These are phyloP conservation scores for Penicillium palitans DNA, from an alignment of 2,329 filamentous ascomycete species.

Conservation along the genomic window DNA sequence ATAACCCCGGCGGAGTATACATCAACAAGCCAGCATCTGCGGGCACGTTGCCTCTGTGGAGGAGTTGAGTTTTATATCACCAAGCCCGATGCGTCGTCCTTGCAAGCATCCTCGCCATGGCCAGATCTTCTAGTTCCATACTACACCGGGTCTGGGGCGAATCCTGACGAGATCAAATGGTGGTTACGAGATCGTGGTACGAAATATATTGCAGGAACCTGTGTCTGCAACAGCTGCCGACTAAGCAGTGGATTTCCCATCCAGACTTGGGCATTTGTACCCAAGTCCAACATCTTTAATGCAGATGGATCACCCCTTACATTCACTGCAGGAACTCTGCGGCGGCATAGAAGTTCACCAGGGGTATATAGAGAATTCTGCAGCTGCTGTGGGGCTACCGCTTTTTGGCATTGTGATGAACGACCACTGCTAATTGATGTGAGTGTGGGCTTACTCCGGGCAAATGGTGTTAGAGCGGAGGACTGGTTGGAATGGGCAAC, in stretches of 20 bases:
- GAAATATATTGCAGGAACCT: slow-evolving; percentile 61
- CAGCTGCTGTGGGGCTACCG: slow-evolving; percentile 60
- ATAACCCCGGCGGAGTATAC: slow-evolving; percentile 10
- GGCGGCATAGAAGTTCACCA: slow-evolving; percentile 55
- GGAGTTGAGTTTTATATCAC: slow-evolving; percentile 59
- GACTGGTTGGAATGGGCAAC: slow-evolving; percentile 64
- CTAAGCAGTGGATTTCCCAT: slow-evolving; percentile 62
- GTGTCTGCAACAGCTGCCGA: slow-evolving; percentile 64
- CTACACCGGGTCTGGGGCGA: slow-evolving; percentile 42
- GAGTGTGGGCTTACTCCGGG: slow-evolving; percentile 59
- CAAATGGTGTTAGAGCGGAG: slow-evolving; percentile 56
- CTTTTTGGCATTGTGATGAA: slow-evolving; percentile 61
- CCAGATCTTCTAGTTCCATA: slow-evolving; percentile 57
- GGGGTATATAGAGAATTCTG: slow-evolving; percentile 64
- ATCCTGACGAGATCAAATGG: slow-evolving; percentile 57
- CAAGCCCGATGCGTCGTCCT: slow-evolving; percentile 53
- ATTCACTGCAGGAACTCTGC: slow-evolving; percentile 48
- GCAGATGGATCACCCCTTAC: slow-evolving; percentile 35
- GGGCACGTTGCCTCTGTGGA: slow-evolving; percentile 56
- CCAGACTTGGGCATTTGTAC: slow-evolving; percentile 66
- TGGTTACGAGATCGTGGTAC: slow-evolving; percentile 53
- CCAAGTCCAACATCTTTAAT: slow-evolving; percentile 58
- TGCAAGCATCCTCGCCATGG: slow-evolving; percentile 49
- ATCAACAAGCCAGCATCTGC: slow-evolving; percentile 28
- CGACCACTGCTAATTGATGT: slow-evolving; percentile 62